Conservation (phyloP, 768 basidiomycete genomes). For the Macrolepiota fuliginosa region DNA sequence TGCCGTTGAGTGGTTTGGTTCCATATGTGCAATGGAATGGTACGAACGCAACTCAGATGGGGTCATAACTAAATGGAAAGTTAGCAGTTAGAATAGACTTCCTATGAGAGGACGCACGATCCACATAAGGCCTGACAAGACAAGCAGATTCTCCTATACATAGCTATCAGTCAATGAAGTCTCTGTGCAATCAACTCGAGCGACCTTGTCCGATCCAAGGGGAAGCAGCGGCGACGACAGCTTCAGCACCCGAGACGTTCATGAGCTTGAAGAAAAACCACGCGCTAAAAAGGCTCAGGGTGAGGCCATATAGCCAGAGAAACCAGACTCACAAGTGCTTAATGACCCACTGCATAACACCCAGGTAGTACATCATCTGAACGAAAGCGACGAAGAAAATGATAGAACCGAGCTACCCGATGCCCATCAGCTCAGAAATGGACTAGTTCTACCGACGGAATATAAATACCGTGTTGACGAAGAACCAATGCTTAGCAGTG, state of each 20-base stretch:
- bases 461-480: constrained; percentile 66
- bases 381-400: constrained; percentile 95
- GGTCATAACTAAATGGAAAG: constrained; percentile 56
- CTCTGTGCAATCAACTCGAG: neutral
- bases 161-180: neutral
- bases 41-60: constrained; percentile 71
- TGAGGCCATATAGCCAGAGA: neutral
- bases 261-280: constrained; percentile 94
- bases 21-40: neutral
- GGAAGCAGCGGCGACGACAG: constrained; percentile 87
- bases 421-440: neutral
- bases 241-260: constrained; percentile 93
- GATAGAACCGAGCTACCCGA: constrained; percentile 60
- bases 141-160: constrained; percentile 71
- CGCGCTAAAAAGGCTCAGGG: constrained; percentile 43
- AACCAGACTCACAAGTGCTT: constrained; percentile 64
- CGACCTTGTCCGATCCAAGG: constrained; percentile 89
- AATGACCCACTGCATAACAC: constrained; percentile 94
- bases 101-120: constrained; percentile 34
- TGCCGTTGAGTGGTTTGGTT: neutral
- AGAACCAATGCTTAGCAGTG: constrained; percentile 76
- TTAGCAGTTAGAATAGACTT: neutral
- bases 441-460: neutral
- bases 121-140: constrained; percentile 80
- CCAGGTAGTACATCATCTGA: constrained; percentile 88